These are phyloP conservation scores for Mortierella sp. DNA, from an alignment of 371 early-diverging fungal species.

Conservation along the genomic window DNA sequence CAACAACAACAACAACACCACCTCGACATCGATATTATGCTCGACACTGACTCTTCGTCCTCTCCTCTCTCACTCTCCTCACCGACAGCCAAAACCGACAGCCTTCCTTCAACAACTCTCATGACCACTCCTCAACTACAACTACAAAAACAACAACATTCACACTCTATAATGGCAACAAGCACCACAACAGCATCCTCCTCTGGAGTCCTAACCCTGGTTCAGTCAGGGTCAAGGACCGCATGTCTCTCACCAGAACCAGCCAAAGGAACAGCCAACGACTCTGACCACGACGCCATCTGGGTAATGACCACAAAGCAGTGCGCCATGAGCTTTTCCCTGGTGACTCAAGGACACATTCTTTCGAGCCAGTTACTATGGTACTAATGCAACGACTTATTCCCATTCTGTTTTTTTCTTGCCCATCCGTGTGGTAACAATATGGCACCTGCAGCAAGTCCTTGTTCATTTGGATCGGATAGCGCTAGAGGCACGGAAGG, in stretches of 20 bases:
- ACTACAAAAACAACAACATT: not conserved
- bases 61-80: not conserved
- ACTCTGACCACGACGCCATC: conserved; percentile 40
- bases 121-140: not conserved
- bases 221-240: conserved; percentile 29
- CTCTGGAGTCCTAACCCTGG: conserved; percentile 15
- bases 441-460: conserved; percentile 32
- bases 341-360: not conserved
- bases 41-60: conserved; percentile 9
- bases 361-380: not conserved
- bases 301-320: conserved; percentile 17
- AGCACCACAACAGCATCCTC: conserved; percentile 5
- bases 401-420: not conserved
- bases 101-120: not conserved
- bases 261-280: conserved; percentile 13
- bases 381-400: not conserved
- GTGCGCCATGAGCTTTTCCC: not conserved
- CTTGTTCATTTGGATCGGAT: conserved; percentile 43
- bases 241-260: conserved; percentile 26
- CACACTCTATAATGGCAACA: not conserved
- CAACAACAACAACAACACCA: not conserved
- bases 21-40: not conserved
- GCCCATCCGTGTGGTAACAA: not conserved
- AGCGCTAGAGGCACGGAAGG: conserved; percentile 33
- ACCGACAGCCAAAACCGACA: not conserved